Evolutionary conservation across 2,329 filamentous ascomycete species (phyloP).

Genomic region (Xenoacremonium recifei): DNA sequence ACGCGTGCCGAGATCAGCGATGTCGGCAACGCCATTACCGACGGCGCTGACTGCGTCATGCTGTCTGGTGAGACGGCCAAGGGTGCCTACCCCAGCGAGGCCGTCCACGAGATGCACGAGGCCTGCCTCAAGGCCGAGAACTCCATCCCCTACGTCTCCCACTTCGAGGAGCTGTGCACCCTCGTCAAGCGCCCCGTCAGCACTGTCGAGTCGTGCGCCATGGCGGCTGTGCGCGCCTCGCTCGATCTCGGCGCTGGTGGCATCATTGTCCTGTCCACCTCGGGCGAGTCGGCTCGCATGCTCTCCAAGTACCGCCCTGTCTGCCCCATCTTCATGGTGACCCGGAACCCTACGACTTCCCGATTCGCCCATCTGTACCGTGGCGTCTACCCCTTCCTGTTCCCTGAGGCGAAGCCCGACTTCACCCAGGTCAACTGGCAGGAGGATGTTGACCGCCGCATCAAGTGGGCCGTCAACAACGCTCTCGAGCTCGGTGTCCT

Average conservation of each 20-base stretch:
- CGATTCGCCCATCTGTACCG: constrained; percentile 95
- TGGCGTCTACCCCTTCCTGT: constrained; percentile 96
- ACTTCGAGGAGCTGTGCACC: constrained; percentile 92
- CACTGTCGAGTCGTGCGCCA: constrained; percentile 91
- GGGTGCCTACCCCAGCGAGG: constrained; percentile 88
- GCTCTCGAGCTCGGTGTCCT: constrained; percentile 81
- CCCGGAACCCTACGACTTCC: constrained; percentile 78
- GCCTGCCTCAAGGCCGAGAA: constrained; percentile 96
- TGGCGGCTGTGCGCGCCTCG: constrained; percentile 93
- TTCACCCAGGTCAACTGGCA: constrained; percentile 94
- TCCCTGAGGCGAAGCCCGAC: constrained; percentile 90
- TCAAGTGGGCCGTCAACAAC: constrained; percentile 93
- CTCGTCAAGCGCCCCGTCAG: constrained; percentile 80
- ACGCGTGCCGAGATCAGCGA: constrained; percentile 98
- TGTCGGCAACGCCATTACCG: constrained; percentile 95
- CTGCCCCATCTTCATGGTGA: constrained; percentile 99
- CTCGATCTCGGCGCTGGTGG: constrained; percentile 95
- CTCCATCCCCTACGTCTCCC: constrained; percentile 92
- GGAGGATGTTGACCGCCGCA: constrained; percentile 94
- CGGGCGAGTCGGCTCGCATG: constrained; percentile 89
- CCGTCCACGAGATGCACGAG: constrained; percentile 97
- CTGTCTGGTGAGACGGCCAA: constrained; percentile 98
- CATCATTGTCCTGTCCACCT: constrained; percentile 94
- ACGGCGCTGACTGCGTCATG: constrained; percentile 99
- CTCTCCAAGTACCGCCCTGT: constrained; percentile 98